Evolutionary conservation across 2,329 filamentous ascomycete genomes (phyloP), one percentile per base, ranked within the genome.

Genomic region (Apiospora hydei): DNA sequence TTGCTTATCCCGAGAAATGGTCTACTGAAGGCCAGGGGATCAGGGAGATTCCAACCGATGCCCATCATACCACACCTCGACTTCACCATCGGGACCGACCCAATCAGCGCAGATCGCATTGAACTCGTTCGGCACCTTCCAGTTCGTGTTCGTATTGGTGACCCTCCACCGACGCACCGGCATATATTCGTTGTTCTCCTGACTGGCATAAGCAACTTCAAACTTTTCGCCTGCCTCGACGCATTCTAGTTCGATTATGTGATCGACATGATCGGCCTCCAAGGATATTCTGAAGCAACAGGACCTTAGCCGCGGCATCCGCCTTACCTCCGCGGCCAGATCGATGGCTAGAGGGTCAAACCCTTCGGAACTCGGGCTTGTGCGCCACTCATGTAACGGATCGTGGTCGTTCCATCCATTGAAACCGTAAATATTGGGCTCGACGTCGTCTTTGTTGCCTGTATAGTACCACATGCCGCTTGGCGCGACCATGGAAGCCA

Each of bases 331-430:
- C 30, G 46, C 26, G 7, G 26, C 46, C 47, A 69, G 30, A 18
- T 18, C n/a, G 16, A 69, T 7, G 26, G 38, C 26, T 10, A 69
- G 68, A 4, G 68, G 68, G 30, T 69, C 26, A 44, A 69, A 57
- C 3, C n/a, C 46, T 10, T 43, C 47, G 1, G 26, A 11, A 16
- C 41, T 26, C 8, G 47, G 24, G 7, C 13, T n/a, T 21, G n/a
- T 69, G 43, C 67, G 67, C 67, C 67, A 69, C 13, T 24, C 4
- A 6, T 51, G 43, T 4, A 11, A 1, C 8, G 44, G 67, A 8
- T 14, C 11, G 11, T 46, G 47, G 47, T 30, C 53, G 47, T 64
- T 70, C 18, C 24, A 26, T 16, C 41, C 13, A 8, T 8, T 8
- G 10, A 1, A 43, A 43, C 13, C 41, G 41, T 43, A 11, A 11